Percentiles rank a stretch among this genome's conserved stretches.
Evolutionary conservation across 2,329 filamentous ascomycete species (phyloP).

Genomic region (Pestalotiopsis sp.): DNA sequence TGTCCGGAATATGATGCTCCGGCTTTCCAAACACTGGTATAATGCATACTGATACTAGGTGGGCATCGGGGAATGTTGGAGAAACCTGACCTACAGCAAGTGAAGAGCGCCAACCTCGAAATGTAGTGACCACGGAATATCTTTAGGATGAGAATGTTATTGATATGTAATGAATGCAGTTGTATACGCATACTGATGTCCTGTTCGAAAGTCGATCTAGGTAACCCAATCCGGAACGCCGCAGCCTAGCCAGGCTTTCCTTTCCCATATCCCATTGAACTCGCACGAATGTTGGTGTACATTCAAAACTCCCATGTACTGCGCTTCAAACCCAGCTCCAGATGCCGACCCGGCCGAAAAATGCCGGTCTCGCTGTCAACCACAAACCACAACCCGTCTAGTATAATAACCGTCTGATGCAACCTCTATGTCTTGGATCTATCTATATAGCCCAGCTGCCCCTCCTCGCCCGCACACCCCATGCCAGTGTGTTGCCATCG

Average conservation of each 20-base stretch:
- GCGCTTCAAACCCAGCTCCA: background rate
- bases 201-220: background rate
- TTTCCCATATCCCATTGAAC: background rate
- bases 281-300: background rate
- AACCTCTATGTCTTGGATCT: background rate
- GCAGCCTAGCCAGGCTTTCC: background rate
- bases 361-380: background rate
- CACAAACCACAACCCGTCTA: background rate
- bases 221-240: background rate
- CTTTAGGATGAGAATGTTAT: background rate
- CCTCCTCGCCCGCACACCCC: constrained; percentile 68
- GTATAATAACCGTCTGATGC: background rate
- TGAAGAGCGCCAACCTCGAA: background rate
- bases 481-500: constrained; percentile 60
- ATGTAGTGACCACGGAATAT: background rate
- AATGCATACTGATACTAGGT: background rate
- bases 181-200: background rate
- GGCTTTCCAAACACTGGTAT: background rate
- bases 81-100: background rate
- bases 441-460: constrained; percentile 73
- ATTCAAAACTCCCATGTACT: background rate
- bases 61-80: background rate
- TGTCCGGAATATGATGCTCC: background rate
- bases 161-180: background rate
- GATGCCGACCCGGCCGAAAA: background rate